These are phyloP conservation scores for Truncatella angustata DNA, from an alignment of 2,329 filamentous ascomycete species.

Conservation along the genomic window DNA sequence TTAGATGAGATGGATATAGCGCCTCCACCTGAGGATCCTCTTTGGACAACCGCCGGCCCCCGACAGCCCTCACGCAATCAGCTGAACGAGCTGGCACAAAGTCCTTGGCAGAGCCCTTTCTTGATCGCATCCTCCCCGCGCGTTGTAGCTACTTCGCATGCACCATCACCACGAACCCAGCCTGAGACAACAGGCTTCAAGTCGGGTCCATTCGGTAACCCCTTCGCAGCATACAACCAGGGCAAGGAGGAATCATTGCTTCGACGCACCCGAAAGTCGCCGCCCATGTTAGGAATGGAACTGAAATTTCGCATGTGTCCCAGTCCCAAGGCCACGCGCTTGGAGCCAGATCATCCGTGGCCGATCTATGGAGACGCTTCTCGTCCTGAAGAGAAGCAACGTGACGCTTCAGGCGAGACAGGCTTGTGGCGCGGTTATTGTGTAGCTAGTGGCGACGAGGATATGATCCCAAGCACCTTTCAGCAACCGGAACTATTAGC, in stretches of 20 bases:
- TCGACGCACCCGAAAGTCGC: slow-evolving; percentile 55
- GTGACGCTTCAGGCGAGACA: slow-evolving; percentile 54
- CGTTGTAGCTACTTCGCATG: background rate
- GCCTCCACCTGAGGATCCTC: slow-evolving; percentile 25
- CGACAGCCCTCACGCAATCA: slow-evolving; percentile 23
- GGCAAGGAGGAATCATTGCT: slow-evolving; percentile 38
- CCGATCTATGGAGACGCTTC: slow-evolving; percentile 41
- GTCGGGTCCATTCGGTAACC: slow-evolving; percentile 38
- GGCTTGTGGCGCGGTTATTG: slow-evolving; percentile 81
- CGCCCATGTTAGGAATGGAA: slow-evolving; percentile 85
- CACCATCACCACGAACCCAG: slow-evolving; percentile 21
- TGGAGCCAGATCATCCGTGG: slow-evolving; percentile 72
- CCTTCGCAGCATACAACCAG: slow-evolving; percentile 39
- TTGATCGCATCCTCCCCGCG: slow-evolving; percentile 19
- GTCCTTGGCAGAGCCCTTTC: slow-evolving; percentile 18
- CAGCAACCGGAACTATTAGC: slow-evolving; percentile 48
- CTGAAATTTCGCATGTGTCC: slow-evolving; percentile 77
- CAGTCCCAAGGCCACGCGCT: slow-evolving; percentile 80
- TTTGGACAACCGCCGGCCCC: slow-evolving; percentile 27
- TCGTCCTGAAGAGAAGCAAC: slow-evolving; percentile 45
- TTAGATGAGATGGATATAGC: slow-evolving; percentile 28
- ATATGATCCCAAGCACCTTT: slow-evolving; percentile 37
- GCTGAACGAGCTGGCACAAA: slow-evolving; percentile 15
- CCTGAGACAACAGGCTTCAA: slow-evolving; percentile 40
- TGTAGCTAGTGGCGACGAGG: slow-evolving; percentile 35